Conservation (phyloP, 1,139 yeast genomes). For the Insectozyma bohioensis region DNA sequence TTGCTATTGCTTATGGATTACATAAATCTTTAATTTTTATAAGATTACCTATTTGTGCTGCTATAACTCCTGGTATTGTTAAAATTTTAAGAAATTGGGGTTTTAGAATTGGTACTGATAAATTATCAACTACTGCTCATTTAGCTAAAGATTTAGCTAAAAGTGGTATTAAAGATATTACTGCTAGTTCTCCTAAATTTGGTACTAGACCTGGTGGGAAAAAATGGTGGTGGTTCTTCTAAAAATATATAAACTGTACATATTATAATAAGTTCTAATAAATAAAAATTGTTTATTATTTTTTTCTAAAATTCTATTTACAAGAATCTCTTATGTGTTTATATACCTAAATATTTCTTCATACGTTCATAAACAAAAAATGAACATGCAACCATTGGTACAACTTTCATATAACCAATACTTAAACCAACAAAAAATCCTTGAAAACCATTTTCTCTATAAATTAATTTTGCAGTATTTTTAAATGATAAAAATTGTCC, state of each 20-base stretch:
- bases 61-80: conserved; percentile 84
- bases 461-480: conserved; percentile 56
- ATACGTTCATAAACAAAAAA: conserved; percentile 90
- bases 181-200: conserved; percentile 45
- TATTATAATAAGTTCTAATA: conserved; percentile 6
- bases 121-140: conserved; percentile 32
- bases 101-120: conserved; percentile 65
- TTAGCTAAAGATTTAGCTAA: conserved; percentile 21
- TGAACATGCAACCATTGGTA: conserved; percentile 97
- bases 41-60: conserved; percentile 88
- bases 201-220: conserved; percentile 52
- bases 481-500: conserved; percentile 59
- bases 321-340: conserved; percentile 5
- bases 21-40: conserved; percentile 83
- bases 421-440: conserved; percentile 94
- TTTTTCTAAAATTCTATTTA: not conserved
- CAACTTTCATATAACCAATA: conserved; percentile 91
- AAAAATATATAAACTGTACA: conserved; percentile 7
- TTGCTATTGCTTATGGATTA: conserved; percentile 87
- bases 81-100: conserved; percentile 71
- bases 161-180: conserved; percentile 25
- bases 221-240: conserved; percentile 66
- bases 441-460: conserved; percentile 68
- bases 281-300: conserved; percentile 3
- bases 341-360: conserved; percentile 67